Percentiles rank a stretch among this genome's conserved stretches.
phyloP scores from a whole-genome alignment of 2,329 filamentous ascomycete species.

The Pyrenochaeta sp. region DNA sequence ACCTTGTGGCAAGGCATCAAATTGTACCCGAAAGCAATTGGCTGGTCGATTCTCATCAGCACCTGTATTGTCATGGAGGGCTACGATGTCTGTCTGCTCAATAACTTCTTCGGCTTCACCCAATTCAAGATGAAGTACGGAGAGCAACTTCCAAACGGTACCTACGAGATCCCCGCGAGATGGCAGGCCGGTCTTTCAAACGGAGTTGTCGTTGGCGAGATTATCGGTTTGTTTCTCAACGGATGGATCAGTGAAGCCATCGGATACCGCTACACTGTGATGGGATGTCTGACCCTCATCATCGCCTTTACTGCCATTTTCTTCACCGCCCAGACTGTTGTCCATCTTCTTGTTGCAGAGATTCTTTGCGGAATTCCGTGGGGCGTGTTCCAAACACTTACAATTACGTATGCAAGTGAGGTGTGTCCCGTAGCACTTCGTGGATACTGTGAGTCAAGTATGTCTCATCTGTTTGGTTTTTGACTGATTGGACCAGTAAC shows the following conservation, averaged over 20 bases:
- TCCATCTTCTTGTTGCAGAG: constrained; percentile 54
- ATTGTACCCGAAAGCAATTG: constrained; percentile 86
- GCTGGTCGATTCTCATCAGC: constrained; percentile 85
- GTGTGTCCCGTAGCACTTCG: constrained; percentile 76
- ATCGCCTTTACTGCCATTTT: constrained; percentile 57
- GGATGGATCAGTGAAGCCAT: constrained; percentile 56
- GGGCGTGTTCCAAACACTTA: constrained; percentile 59
- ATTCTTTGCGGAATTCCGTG: constrained; percentile 58
- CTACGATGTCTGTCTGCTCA: constrained; percentile 81
- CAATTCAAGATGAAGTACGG: constrained; percentile 58
- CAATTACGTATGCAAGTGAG: constrained; percentile 61
- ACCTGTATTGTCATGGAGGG: constrained; percentile 93
- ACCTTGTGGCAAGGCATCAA: constrained; percentile 75
- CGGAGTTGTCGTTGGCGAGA: constrained; percentile 56
- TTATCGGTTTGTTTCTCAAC: constrained; percentile 57
- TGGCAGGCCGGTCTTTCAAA: constrained; percentile 59
- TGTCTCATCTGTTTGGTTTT: neutral
- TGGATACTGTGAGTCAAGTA: constrained; percentile 62
- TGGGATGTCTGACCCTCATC: constrained; percentile 52
- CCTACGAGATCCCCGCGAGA: constrained; percentile 52
- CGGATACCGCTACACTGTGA: constrained; percentile 57
- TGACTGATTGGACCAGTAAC: constrained; percentile 56
- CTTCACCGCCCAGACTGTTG: constrained; percentile 57
- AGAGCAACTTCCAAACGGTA: constrained; percentile 48
- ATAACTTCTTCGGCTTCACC: constrained; percentile 73